Conservation (phyloP, 2,329 filamentous ascomycete genomes). For the Ophiostoma novo-ulmi region DNA sequence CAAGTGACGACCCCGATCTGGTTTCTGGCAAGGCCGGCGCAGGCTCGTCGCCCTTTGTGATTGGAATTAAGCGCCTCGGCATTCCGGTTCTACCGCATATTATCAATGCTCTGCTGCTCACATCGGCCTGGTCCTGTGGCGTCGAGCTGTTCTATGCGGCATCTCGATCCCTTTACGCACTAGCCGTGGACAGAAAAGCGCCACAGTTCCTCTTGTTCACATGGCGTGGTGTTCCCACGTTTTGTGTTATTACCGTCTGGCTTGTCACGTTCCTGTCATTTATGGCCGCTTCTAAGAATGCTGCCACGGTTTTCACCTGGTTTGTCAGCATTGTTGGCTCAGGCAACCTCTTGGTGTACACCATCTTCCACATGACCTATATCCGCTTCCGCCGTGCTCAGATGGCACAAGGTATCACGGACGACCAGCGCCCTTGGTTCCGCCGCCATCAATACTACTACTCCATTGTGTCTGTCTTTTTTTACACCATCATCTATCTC, state of each 20-base stretch:
- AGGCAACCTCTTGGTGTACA: neutral
- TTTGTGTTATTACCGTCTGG: neutral
- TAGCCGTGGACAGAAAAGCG: neutral
- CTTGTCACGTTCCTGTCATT: neutral
- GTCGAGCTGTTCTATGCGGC: neutral
- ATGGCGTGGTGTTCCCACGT: neutral
- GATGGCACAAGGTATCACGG: neutral
- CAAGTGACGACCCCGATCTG: neutral
- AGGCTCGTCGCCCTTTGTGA: neutral
- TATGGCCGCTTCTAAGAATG: neutral
- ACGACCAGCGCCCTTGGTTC: neutral
- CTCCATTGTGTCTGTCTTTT: neutral
- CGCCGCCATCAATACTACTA: neutral
- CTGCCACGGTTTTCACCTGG: neutral
- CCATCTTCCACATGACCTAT: constrained; percentile 3
- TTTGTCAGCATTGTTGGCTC: constrained; percentile 6
- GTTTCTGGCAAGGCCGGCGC: neutral
- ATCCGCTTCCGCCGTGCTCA: constrained; percentile 5
- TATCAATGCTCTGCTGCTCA: neutral
- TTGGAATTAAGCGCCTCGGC: neutral
- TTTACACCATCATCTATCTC: neutral
- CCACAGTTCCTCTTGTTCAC: neutral
- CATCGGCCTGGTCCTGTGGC: neutral
- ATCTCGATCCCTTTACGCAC: neutral
- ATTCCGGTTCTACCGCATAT: neutral